phyloP scores from a whole-genome alignment of 2,329 filamentous ascomycete species.

The Exophiala dermatitidis region DNA sequence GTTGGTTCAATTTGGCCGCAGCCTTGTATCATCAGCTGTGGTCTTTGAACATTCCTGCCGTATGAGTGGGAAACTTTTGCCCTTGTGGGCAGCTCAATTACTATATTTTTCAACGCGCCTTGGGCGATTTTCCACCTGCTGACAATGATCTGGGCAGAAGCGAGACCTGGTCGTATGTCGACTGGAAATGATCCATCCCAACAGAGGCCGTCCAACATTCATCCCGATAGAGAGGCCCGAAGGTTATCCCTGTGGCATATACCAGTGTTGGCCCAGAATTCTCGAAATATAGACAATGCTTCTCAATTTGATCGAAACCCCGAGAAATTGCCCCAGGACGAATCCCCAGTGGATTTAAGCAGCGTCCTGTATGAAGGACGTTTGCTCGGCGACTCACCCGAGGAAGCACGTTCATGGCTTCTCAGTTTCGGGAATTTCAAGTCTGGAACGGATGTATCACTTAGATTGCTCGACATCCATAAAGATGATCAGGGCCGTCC shows the following conservation, averaged over 20 bases:
- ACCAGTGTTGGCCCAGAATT: slow-evolving; percentile 8
- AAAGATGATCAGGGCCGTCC: slow-evolving; percentile 7
- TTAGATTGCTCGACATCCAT: slow-evolving; percentile 12
- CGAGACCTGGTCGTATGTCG: slow-evolving; percentile 20
- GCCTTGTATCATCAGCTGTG: too few relatives aligned
- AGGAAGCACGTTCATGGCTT: slow-evolving; percentile 22
- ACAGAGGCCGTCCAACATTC: slow-evolving; percentile 13
- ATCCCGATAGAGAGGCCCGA: slow-evolving; percentile 6
- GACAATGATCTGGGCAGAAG: slow-evolving; percentile 5
- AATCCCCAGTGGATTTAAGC: slow-evolving; percentile 1
- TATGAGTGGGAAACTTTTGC: not conserved
- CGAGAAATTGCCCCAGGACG: slow-evolving; percentile 7
- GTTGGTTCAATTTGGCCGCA: too few relatives aligned
- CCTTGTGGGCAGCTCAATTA: not conserved
- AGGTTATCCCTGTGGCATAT: slow-evolving; percentile 14
- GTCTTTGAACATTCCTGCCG: not conserved
- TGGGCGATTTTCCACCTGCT: slow-evolving; percentile 4
- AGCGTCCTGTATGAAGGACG: slow-evolving; percentile 13
- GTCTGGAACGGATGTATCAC: slow-evolving; percentile 22
- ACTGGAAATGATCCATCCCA: slow-evolving; percentile 18
- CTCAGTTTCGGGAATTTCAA: slow-evolving; percentile 18
- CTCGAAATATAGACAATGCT: slow-evolving; percentile 7
- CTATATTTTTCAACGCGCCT: not conserved
- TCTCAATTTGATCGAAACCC: slow-evolving; percentile 2
- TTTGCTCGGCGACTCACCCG: slow-evolving; percentile 9